Base-by-base conservation (phyloP, 306 rosid species). In the Hippophae gyantsensis region DNA sequence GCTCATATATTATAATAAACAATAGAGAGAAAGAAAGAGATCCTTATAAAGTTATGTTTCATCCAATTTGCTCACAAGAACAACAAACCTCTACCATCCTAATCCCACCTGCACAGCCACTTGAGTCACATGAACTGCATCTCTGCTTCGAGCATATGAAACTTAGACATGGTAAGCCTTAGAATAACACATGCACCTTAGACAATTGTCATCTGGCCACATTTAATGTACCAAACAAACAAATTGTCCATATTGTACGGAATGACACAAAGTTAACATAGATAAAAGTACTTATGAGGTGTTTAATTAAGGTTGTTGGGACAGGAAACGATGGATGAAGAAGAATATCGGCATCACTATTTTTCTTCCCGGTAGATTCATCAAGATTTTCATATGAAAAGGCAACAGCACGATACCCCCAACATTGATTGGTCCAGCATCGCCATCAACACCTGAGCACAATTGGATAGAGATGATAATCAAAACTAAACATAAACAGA, bases 111-210 rank as follows among this genome's bases (percentile, higher is more conserved):
- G 95, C 86, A 81, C 66, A 69, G 81, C 79, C 85, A 81, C 89
- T 78, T 79, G 84, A 70, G 77, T 78, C 89, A 76, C 70, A 82
- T 78, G 89, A 85, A 85, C 85, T 70, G 79, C 94, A 54, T 68
- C 69, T 63, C 78, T 73, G 86, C 97, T 89, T 88, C 89, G 52
- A 83, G 85, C 82, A 89, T 89, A 95, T 89, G 97, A 89, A 89
- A 89, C 97, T 89, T 85, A 89, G 97, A 89, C 97, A 89, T 77
- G 72, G 67, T 79, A 85, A 85, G 85, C 96, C 97, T 89, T 85
- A 89, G 97, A 85, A 83, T 71, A 83, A 79, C 80, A 89, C 74
- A 81, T 81, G 94, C 80, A 83, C 85, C 79, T 84, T 77, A 81
- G 79, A 72, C 86, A 77, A 70, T 83, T 85, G 79, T 66, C 95